phyloP scores from a whole-genome alignment of 1,284 basidiomycete genomes.

The Sutorius eximius region DNA sequence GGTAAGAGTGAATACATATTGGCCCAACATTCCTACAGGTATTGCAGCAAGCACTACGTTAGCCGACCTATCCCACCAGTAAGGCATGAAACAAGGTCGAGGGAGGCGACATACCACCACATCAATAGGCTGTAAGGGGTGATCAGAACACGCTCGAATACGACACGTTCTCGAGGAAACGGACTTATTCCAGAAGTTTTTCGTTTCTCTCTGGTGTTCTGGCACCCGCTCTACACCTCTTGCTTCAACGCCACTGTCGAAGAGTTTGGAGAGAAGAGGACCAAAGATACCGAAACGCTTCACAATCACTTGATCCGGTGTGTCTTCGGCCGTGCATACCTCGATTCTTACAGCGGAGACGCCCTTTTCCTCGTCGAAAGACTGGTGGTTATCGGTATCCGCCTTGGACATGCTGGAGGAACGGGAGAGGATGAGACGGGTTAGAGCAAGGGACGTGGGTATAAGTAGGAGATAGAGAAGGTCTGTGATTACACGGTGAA shows the following conservation, averaged over 20 bases:
- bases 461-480: no score
- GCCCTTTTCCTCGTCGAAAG: constrained; percentile 26
- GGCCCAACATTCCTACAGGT: constrained; percentile 57
- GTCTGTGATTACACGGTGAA: no score
- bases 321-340: constrained; percentile 15
- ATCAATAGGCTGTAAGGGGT: constrained; percentile 40
- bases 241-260: constrained; percentile 48
- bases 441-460: no score
- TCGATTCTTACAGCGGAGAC: neutral
- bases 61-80: constrained; percentile 38
- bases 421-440: neutral
- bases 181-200: constrained; percentile 52
- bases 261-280: constrained; percentile 41
- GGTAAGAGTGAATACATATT: constrained; percentile 52
- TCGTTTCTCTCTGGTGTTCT: constrained; percentile 46
- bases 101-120: constrained; percentile 43
- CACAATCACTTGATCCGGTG: constrained; percentile 37
- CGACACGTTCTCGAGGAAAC: constrained; percentile 12
- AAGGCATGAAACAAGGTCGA: neutral
- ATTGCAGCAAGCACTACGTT: constrained; percentile 54
- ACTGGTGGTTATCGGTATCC: neutral
- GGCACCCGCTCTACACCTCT: constrained; percentile 53
- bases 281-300: constrained; percentile 40
- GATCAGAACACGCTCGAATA: constrained; percentile 21
- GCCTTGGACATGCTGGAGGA: constrained; percentile 11